Conservation (phyloP, 345 rosid species). For the Isatis tinctoria region DNA sequence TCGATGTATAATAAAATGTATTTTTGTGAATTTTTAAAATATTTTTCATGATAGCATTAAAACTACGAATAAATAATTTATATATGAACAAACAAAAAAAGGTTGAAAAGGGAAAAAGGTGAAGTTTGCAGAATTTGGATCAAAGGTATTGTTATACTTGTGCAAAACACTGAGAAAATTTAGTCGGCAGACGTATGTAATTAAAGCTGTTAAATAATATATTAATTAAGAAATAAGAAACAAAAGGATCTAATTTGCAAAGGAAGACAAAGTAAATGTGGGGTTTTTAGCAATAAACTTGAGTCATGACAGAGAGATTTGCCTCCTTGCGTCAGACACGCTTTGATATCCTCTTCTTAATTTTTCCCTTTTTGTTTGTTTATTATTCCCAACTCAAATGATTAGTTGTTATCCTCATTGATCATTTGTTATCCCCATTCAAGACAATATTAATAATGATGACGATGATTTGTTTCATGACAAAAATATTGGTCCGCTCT, state of each 20-base stretch:
- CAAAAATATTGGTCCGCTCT: background rate
- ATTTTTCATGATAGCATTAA: background rate
- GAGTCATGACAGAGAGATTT: constrained; percentile 33
- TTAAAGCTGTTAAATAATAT: background rate
- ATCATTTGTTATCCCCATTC: constrained; percentile 17
- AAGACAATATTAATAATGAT: constrained; percentile 10
- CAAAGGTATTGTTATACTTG: background rate
- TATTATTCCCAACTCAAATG: constrained; percentile 26
- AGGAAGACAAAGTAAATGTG: constrained; percentile 5
- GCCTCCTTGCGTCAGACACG: constrained; percentile 36
- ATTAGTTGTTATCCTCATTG: constrained; percentile 26
- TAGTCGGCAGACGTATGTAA: background rate
- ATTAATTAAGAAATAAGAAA: background rate
- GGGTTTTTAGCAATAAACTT: constrained; percentile 15
- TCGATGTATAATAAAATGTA: background rate
- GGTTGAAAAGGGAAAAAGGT: background rate
- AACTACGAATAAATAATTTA: too few species aligned
- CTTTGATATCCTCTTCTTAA: constrained; percentile 20
- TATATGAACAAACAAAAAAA: background rate
- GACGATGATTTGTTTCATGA: constrained; percentile 17
- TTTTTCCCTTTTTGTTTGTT: constrained; percentile 9
- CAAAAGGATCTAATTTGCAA: constrained; percentile 8
- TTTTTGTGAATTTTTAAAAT: background rate
- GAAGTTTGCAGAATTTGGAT: background rate
- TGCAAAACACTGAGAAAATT: background rate